Evolutionary conservation across 352 stramenopile genomes (phyloP).

Genomic region (Phytophthora podocarpi): DNA sequence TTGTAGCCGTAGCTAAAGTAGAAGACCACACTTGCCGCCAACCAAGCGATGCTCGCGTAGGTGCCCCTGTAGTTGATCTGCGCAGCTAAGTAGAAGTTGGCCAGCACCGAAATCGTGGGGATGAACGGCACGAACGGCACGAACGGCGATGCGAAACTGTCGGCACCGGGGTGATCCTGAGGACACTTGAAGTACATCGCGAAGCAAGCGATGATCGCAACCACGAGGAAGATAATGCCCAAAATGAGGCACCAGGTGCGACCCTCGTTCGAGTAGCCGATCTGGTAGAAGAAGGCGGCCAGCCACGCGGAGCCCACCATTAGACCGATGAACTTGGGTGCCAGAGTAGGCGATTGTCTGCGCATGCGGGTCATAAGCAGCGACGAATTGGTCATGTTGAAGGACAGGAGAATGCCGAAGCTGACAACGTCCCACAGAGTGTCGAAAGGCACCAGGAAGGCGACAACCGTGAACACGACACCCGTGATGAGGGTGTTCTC

Average conservation of each 20-base stretch:
- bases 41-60: slow-evolving; percentile 53
- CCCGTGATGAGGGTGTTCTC: slow-evolving; percentile 75
- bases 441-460: slow-evolving; percentile 78
- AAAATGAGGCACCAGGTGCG: slow-evolving; percentile 40
- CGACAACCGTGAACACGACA: slow-evolving; percentile 66
- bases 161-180: slow-evolving; percentile 47
- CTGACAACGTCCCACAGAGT: slow-evolving; percentile 89
- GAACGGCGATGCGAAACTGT: slow-evolving; percentile 61
- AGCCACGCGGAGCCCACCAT: slow-evolving; percentile 49
- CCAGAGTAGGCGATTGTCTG: slow-evolving; percentile 53
- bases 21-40: slow-evolving; percentile 62
- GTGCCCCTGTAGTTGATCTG: slow-evolving; percentile 67
- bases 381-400: slow-evolving; percentile 84
- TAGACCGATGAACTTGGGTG: slow-evolving; percentile 45
- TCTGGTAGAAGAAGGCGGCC: slow-evolving; percentile 69
- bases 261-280: slow-evolving; percentile 63
- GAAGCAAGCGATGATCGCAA: slow-evolving; percentile 32
- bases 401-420: slow-evolving; percentile 89
- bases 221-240: slow-evolving; percentile 55
- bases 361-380: slow-evolving; percentile 78
- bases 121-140: slow-evolving; percentile 70
- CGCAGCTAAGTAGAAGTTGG: slow-evolving; percentile 75
- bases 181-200: slow-evolving; percentile 66
- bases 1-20: slow-evolving; percentile 83
- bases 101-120: slow-evolving; percentile 54